A percentile compares a stretch with the other conserved stretches of the same genome.
These are phyloP conservation scores for Linaria vulgaris DNA, from an alignment of 257 asterid genomes.

Conservation along the genomic window DNA sequence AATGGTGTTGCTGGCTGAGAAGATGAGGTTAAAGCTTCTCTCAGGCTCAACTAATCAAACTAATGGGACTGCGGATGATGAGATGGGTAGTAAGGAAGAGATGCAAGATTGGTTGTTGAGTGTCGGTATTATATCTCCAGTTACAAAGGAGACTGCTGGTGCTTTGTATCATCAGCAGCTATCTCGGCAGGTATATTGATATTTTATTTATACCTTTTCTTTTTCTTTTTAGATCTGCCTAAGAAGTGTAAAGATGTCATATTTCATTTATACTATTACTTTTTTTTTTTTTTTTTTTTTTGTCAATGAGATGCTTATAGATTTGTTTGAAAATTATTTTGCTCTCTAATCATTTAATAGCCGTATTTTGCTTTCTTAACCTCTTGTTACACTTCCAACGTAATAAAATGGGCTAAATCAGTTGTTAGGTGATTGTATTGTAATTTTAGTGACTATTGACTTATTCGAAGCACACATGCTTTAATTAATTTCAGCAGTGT, in stretches of 20 bases:
- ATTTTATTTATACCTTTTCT: no score
- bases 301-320: conserved; percentile 7
- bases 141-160: conserved; percentile 97
- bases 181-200: conserved; percentile 85
- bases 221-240: not conserved
- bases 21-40: conserved; percentile 89
- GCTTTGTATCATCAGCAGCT: conserved; percentile 97
- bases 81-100: conserved; percentile 92
- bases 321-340: conserved; percentile 4
- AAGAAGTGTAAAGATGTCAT: not conserved
- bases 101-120: conserved; percentile 97
- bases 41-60: conserved; percentile 69
- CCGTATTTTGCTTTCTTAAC: not conserved
- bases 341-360: not conserved
- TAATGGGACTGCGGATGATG: conserved; percentile 66
- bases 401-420: not conserved
- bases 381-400: not conserved
- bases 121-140: conserved; percentile 95
- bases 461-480: no score
- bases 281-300: not conserved
- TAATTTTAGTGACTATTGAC: no score
- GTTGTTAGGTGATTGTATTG: not conserved
- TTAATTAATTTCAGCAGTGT: no score
- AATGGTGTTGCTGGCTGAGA: conserved; percentile 98
- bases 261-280: not conserved